These are phyloP conservation scores for Solanum sejunctum DNA, from an alignment of 257 asterid genomes.

Conservation along the genomic window DNA sequence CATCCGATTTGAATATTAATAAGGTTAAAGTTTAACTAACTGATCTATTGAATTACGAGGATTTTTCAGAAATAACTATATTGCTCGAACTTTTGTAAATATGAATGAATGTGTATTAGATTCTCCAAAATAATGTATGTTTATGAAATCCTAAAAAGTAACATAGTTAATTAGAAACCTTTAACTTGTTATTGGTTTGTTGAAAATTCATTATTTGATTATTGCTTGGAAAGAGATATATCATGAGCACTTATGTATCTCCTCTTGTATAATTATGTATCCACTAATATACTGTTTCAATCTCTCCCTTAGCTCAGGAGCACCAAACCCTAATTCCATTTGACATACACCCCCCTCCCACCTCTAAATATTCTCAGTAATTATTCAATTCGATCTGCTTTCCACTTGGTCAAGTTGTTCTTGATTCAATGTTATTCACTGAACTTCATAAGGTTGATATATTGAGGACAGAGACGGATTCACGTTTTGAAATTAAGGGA, in stretches of 20 bases:
- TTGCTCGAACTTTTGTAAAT: neutral
- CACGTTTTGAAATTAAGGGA: neutral
- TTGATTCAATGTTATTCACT: neutral
- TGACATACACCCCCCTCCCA: neutral
- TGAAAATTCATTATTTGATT: neutral
- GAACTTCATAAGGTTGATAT: neutral
- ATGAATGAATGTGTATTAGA: neutral
- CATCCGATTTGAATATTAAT: no score
- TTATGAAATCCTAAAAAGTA: neutral
- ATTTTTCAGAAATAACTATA: neutral
- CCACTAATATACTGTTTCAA: slow-evolving; percentile 13
- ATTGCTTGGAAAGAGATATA: neutral
- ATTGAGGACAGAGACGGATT: neutral
- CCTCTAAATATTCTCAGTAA: neutral
- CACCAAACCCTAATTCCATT: slow-evolving; percentile 4
- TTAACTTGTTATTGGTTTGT: neutral
- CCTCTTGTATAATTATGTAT: neutral
- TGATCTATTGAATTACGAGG: neutral
- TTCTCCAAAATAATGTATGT: neutral
- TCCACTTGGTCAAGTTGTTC: neutral
- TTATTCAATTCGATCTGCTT: neutral
- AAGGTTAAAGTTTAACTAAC: neutral
- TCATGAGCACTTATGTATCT: neutral
- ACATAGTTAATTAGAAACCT: neutral
- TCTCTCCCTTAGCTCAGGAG: slow-evolving; percentile 9